Evolutionary conservation across 345 rosid genomes (phyloP).

Genomic region (Xanthoceras sorbifolium): DNA sequence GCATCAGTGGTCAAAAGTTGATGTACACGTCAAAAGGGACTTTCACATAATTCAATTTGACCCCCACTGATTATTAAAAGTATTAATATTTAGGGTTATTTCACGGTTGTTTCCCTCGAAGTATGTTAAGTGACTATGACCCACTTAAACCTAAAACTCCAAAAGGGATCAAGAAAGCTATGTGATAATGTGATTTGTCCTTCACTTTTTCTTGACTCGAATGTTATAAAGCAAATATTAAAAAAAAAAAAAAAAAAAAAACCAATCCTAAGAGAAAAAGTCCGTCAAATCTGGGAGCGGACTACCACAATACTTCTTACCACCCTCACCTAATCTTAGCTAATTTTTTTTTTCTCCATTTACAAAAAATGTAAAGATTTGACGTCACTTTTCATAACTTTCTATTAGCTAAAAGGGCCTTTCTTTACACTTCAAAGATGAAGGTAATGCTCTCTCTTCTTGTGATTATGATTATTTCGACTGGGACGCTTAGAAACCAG

Average conservation of each 20-base stretch:
- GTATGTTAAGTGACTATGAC: not conserved
- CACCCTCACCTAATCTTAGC: conserved; percentile 18
- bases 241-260: not conserved
- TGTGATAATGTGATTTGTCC: conserved; percentile 26
- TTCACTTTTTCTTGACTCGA: conserved; percentile 12
- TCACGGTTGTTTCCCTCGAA: not conserved
- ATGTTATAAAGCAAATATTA: conserved; percentile 5
- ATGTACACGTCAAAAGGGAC: not conserved
- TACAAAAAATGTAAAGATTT: not conserved
- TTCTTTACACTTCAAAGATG: not conserved
- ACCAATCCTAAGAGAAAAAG: no score
- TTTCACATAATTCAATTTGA: not conserved
- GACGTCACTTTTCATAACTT: not conserved
- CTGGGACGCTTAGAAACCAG: conserved; percentile 27
- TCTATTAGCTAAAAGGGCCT: not conserved
- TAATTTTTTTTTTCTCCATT: not conserved
- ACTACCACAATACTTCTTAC: not conserved
- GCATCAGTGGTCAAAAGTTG: not conserved
- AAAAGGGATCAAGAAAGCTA: not conserved
- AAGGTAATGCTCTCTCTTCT: not conserved
- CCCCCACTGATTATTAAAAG: not conserved
- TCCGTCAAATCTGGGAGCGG: conserved; percentile 32
- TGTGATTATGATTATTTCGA: not conserved
- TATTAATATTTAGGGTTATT: conserved; percentile 3
- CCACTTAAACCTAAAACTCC: conserved; percentile 8